A percentile compares a stretch with the other conserved stretches of the same genome.
These are phyloP conservation scores for barley (Hordeum vulgare) DNA, from an alignment of 176 grass and related monocot genomes.

Conservation along the genomic window DNA sequence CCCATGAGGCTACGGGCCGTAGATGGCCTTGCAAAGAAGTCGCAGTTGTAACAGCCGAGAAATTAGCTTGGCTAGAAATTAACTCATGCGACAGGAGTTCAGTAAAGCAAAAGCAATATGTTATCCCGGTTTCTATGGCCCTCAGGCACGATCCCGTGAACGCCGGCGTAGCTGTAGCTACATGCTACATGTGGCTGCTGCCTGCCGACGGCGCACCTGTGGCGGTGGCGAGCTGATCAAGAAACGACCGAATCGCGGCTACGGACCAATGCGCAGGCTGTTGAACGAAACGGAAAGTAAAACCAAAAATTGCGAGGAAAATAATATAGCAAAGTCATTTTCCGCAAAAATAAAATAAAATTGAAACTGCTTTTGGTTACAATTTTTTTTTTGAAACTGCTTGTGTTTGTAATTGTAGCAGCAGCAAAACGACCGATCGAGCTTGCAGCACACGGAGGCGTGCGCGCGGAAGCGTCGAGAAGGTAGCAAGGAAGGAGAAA, in stretches of 20 bases:
- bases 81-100: not conserved
- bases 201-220: not conserved
- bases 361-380: too few relatives aligned
- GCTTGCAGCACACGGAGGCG: not conserved
- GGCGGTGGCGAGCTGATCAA: slow-evolving; percentile 17
- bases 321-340: too few relatives aligned
- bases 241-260: not conserved
- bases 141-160: slow-evolving; percentile 21
- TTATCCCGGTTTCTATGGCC: not conserved
- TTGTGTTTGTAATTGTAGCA: too few relatives aligned
- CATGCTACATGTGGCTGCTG: not conserved
- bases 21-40: not conserved
- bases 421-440: not conserved
- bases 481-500: rapidly evolving
- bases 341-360: too few relatives aligned
- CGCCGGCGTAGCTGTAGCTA: not conserved
- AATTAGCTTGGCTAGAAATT: not conserved
- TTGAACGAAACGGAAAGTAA: not conserved
- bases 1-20: not conserved
- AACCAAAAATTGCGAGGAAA: not conserved
- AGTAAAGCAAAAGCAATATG: not conserved
- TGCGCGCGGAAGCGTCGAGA: not conserved
- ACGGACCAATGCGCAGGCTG: not conserved
- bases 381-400: too few relatives aligned
- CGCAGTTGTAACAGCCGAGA: not conserved